Conservation (phyloP, 768 basidiomycete species). For the Aureoboletus auriporus region DNA sequence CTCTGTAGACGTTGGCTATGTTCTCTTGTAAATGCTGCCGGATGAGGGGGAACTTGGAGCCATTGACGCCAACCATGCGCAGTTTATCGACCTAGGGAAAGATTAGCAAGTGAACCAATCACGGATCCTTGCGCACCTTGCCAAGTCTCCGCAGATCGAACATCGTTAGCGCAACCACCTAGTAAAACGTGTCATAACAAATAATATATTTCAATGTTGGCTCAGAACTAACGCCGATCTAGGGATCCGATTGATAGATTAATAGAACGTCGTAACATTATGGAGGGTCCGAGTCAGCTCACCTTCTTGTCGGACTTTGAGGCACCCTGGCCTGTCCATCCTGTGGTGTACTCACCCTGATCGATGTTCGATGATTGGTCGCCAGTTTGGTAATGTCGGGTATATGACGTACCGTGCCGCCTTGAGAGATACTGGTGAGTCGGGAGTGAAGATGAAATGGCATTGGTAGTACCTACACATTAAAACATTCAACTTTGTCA, state of each 20-base stretch:
- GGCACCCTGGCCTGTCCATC: conserved; percentile 89
- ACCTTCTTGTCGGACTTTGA: conserved; percentile 96
- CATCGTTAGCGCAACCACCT: conserved; percentile 87
- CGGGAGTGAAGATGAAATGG: not conserved
- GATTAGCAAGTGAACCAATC: not conserved
- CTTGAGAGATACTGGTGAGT: conserved; percentile 25
- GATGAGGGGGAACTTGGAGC: conserved; percentile 84
- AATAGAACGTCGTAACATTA: not conserved
- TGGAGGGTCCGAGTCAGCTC: conserved; percentile 7
- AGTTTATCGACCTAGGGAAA: conserved; percentile 57
- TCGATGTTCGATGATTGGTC: not conserved
- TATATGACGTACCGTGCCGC: conserved; percentile 39
- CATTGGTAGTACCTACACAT: conserved; percentile 58
- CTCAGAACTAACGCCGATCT: conserved; percentile 61
- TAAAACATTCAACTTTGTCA: conserved; percentile 59
- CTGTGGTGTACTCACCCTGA: conserved; percentile 89
- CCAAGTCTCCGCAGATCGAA: conserved; percentile 85
- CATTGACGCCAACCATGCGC: conserved; percentile 87
- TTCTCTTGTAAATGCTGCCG: conserved; percentile 77
- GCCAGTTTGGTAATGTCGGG: not conserved
- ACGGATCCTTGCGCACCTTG: conserved; percentile 46
- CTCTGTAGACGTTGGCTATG: conserved; percentile 79
- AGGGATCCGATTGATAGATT: conserved; percentile 2
- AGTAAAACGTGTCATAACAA: conserved; percentile 11
- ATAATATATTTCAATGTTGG: conserved; percentile 2